Evolutionary conservation across 352 stramenopile genomes (phyloP).

Genomic region (Globisporangium mamillatum): DNA sequence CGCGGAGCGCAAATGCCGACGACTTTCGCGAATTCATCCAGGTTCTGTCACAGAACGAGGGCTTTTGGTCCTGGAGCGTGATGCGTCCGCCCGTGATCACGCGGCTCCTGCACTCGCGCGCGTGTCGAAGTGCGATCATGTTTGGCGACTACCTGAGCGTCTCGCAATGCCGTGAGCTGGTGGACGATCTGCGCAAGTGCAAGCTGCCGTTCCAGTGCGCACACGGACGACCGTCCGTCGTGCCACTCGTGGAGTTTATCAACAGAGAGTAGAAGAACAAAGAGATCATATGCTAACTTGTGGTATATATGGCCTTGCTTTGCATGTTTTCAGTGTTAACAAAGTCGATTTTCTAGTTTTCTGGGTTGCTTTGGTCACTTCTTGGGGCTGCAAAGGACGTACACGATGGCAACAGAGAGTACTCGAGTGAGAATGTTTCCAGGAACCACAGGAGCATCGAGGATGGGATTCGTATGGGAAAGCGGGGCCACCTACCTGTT

Average conservation of each 20-base stretch:
- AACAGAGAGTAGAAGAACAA: neutral
- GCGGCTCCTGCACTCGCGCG: conserved; percentile 81
- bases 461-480: neutral
- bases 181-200: conserved; percentile 71
- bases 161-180: conserved; percentile 64
- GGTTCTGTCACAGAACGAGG: conserved; percentile 34
- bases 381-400: conserved; percentile 17
- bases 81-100: conserved; percentile 77
- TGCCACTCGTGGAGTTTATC: conserved; percentile 79
- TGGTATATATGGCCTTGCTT: neutral
- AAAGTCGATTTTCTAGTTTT: neutral
- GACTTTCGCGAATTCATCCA: conserved; percentile 89
- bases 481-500: neutral
- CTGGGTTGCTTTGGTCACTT: neutral
- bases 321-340: neutral
- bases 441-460: neutral
- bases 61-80: conserved; percentile 20
- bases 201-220: conserved; percentile 90
- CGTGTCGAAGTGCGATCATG: conserved; percentile 91
- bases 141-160: conserved; percentile 86
- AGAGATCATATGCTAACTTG: neutral
- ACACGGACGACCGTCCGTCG: conserved; percentile 86
- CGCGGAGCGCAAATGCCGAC: conserved; percentile 46
- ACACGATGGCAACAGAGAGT: neutral
- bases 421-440: neutral